Percentiles rank a stretch among this genome's conserved stretches.
Evolutionary conservation across 768 basidiomycete genomes (phyloP).

Genomic region (Sarcodon aspratus): DNA sequence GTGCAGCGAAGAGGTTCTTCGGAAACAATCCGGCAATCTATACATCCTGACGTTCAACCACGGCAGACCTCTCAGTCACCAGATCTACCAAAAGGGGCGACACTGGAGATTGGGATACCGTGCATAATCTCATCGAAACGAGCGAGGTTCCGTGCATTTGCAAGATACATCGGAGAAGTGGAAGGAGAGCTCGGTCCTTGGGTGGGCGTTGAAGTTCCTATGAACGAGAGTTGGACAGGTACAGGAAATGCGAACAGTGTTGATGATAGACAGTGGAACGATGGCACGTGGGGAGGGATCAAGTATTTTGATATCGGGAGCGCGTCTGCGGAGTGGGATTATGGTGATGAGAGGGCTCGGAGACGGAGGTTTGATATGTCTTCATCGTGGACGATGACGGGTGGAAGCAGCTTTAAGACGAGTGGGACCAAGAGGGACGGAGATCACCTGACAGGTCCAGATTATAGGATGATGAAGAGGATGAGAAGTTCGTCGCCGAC

Average conservation of each 20-base stretch:
- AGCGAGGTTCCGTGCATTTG: conserved; percentile 77
- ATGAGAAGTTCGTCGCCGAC: conserved; percentile 60
- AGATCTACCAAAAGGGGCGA: conserved; percentile 34
- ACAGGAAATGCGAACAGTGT: conserved; percentile 24
- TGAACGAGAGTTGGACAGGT: conserved; percentile 39
- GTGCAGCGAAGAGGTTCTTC: not conserved
- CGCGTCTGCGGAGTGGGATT: conserved; percentile 52
- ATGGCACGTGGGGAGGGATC: conserved; percentile 73
- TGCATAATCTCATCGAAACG: conserved; percentile 82
- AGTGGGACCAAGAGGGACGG: conserved; percentile 41
- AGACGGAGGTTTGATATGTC: conserved; percentile 23
- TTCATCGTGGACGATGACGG: conserved; percentile 13
- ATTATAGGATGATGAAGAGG: conserved; percentile 33
- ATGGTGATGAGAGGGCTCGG: conserved; percentile 34
- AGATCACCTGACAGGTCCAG: conserved; percentile 34
- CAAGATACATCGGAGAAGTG: conserved; percentile 82
- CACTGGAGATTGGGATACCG: conserved; percentile 78
- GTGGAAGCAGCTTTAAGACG: conserved; percentile 20
- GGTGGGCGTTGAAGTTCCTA: conserved; percentile 86
- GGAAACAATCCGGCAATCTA: not conserved
- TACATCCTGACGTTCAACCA: not conserved
- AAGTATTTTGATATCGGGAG: conserved; percentile 66
- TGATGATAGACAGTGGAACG: conserved; percentile 74
- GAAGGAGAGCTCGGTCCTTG: conserved; percentile 74
- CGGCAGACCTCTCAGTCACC: not conserved